Percentiles rank a stretch among this genome's conserved stretches.
phyloP scores from a whole-genome alignment of 345 rosid species.

The Bruguiera sexangula region DNA sequence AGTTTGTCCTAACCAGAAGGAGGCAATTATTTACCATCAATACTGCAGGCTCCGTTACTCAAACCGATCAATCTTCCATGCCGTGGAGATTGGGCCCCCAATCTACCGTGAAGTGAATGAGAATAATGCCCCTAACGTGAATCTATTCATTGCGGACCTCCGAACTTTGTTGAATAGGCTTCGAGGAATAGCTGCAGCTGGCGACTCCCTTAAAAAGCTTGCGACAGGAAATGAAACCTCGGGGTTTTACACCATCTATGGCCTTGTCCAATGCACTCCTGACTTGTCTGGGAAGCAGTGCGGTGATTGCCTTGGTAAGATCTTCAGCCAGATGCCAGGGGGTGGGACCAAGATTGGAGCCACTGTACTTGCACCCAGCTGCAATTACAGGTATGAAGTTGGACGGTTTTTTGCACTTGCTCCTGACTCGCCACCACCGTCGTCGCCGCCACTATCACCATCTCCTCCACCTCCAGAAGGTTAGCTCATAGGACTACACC shows the following conservation, averaged over 20 bases:
- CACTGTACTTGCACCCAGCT: not conserved
- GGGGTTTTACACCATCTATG: slow-evolving; percentile 22
- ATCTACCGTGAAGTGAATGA: too few relatives aligned
- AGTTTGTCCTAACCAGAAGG: slow-evolving; percentile 3
- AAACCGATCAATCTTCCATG: not conserved
- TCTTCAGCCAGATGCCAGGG: not conserved
- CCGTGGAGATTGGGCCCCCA: not conserved
- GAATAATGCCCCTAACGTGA: not conserved
- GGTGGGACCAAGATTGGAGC: not conserved
- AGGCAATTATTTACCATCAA: not conserved
- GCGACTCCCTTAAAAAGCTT: slow-evolving; percentile 22
- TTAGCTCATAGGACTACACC: too few relatives aligned
- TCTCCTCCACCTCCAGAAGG: not conserved
- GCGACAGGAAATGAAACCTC: slow-evolving; percentile 9
- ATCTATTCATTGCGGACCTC: slow-evolving; percentile 12
- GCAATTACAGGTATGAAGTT: slow-evolving; percentile 9
- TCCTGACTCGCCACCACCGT: not conserved
- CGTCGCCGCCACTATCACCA: not conserved
- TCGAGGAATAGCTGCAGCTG: slow-evolving; percentile 10
- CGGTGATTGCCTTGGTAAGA: slow-evolving; percentile 13
- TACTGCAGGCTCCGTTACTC: slow-evolving; percentile 13
- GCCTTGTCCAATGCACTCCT: slow-evolving; percentile 42
- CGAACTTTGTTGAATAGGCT: slow-evolving; percentile 10
- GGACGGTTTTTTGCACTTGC: not conserved
- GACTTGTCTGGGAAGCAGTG: slow-evolving; percentile 36